Conservation (phyloP, 2,329 filamentous ascomycete genomes). For the Aspergillus texensis region DNA sequence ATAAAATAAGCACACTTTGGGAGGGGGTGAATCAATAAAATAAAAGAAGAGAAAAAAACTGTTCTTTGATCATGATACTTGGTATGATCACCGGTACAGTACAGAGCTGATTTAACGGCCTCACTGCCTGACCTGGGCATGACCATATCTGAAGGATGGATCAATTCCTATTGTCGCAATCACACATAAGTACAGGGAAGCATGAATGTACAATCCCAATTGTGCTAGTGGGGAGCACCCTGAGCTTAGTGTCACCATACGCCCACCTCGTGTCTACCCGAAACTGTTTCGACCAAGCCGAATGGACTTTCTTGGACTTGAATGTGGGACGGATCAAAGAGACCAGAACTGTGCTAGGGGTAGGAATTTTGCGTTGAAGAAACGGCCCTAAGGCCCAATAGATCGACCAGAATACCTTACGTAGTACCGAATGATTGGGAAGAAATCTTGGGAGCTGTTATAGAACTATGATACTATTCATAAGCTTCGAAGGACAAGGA, state of each 20-base stretch:
- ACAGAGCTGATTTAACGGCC: not conserved
- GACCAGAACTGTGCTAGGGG: not conserved
- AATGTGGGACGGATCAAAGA: conserved; percentile 2
- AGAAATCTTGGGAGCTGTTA: not conserved
- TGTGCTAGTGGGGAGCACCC: conserved; percentile 12
- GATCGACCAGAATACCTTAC: not conserved
- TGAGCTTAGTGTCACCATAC: conserved; percentile 30
- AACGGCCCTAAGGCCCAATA: not conserved
- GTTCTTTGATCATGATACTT: not conserved
- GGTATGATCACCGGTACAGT: not conserved
- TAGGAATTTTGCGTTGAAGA: not conserved
- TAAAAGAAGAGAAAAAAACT: not conserved
- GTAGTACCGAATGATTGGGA: not conserved
- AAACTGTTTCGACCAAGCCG: conserved; percentile 14
- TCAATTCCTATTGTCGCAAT: not conserved
- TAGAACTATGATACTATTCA: not conserved
- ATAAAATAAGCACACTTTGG: not conserved
- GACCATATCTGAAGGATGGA: not conserved
- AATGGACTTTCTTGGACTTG: not conserved
- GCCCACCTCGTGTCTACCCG: conserved; percentile 25
- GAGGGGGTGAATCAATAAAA: too few relatives aligned
- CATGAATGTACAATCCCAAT: not conserved
- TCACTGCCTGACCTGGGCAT: not conserved
- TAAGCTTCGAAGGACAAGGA: not conserved
- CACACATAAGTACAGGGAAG: not conserved